These are phyloP conservation scores for Pythium sp. DNA, from an alignment of 352 stramenopile genomes.

Conservation along the genomic window DNA sequence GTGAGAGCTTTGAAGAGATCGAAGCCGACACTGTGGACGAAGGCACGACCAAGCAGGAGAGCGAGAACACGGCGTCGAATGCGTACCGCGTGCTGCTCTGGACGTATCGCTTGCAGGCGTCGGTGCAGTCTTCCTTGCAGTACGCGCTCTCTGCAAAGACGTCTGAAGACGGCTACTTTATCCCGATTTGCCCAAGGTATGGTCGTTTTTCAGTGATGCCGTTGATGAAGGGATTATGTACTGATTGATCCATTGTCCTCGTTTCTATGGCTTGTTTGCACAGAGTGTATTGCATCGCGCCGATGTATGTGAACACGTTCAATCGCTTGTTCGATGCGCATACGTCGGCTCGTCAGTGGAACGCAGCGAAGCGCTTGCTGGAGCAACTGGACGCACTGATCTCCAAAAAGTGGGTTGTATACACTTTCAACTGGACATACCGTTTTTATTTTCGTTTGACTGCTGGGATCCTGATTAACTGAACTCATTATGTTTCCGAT, in stretches of 20 bases:
- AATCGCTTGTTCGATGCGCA: conserved; percentile 68
- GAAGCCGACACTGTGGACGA: conserved; percentile 49
- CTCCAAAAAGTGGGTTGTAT: conserved; percentile 44
- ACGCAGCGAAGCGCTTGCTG: conserved; percentile 65
- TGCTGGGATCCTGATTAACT: not conserved
- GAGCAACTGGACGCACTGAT: conserved; percentile 65
- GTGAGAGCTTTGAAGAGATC: conserved; percentile 68
- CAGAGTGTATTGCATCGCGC: conserved; percentile 77
- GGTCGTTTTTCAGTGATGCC: not conserved
- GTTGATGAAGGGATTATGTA: not conserved
- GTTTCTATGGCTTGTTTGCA: conserved; percentile 12
- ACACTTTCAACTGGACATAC: not conserved
- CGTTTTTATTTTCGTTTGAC: not conserved
- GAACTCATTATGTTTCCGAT: conserved; percentile 1
- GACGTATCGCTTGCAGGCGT: conserved; percentile 77
- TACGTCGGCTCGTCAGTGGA: conserved; percentile 62
- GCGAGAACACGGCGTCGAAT: conserved; percentile 66
- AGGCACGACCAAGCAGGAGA: conserved; percentile 67
- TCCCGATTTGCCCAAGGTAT: conserved; percentile 74
- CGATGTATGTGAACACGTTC: conserved; percentile 78
- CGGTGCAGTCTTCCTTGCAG: conserved; percentile 67
- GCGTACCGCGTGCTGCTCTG: conserved; percentile 73
- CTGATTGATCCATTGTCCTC: not conserved
- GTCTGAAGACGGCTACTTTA: conserved; percentile 78
- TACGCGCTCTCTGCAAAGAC: conserved; percentile 79